Conservation (phyloP, 2,329 filamentous ascomycete genomes). For the Trichoderma guizhouense region DNA sequence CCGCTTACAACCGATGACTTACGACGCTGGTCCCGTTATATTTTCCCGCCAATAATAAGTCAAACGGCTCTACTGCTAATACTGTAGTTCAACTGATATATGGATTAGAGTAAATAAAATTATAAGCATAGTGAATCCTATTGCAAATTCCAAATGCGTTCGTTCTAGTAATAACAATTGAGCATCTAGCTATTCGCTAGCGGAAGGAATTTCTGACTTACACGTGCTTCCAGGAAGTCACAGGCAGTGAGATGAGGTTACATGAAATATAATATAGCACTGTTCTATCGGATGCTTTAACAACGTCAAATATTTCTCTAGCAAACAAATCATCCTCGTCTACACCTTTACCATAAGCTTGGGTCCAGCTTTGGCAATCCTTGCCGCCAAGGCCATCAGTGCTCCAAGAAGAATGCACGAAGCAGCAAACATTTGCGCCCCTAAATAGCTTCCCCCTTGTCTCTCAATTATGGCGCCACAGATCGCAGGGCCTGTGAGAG, state of each 20-base stretch:
- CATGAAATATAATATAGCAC: background rate
- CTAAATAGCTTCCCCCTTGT: background rate
- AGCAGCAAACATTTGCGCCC: background rate
- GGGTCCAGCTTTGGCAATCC: background rate
- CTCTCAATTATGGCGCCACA: background rate
- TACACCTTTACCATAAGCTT: background rate
- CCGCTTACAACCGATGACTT: background rate
- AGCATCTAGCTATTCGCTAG: too few relatives aligned
- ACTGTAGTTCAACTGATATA: background rate
- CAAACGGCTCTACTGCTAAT: background rate
- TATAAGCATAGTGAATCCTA: too few relatives aligned
- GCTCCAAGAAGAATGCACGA: background rate
- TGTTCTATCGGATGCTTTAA: background rate
- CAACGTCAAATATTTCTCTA: background rate
- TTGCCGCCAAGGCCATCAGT: background rate
- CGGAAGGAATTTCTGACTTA: too few relatives aligned
- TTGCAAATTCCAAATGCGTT: rapidly evolving
- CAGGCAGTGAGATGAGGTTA: too few relatives aligned
- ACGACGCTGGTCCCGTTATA: background rate
- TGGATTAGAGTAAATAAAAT: too few relatives aligned
- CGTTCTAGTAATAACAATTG: rapidly evolving
- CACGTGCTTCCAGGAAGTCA: too few relatives aligned
- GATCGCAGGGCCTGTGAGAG: background rate
- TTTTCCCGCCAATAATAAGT: background rate
- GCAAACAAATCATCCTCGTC: background rate